Conservation (phyloP, 495 filamentous ascomycete species). For the Glarea lozoyensis region DNA sequence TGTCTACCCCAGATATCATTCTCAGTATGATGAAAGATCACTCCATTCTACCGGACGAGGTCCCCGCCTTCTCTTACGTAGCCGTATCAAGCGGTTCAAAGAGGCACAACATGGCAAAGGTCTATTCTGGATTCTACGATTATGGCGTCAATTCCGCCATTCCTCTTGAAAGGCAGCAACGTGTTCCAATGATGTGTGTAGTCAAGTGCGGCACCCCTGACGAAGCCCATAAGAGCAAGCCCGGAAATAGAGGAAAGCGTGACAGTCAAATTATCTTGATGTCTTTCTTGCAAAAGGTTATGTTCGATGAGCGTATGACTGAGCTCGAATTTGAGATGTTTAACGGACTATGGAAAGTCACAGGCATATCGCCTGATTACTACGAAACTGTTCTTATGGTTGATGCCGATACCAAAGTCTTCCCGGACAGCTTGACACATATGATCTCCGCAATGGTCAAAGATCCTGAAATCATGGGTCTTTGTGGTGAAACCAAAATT, state of each 20-base stretch:
- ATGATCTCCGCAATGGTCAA: conserved; percentile 99
- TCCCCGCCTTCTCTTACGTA: conserved; percentile 87
- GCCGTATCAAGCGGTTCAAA: conserved; percentile 94
- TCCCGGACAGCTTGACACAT: conserved; percentile 94
- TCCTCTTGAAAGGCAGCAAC: conserved; percentile 81
- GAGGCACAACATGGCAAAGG: conserved; percentile 98
- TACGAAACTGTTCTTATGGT: conserved; percentile 98
- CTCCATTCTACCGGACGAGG: conserved; percentile 65
- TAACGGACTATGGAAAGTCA: conserved; percentile 97
- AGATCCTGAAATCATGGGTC: conserved; percentile 97
- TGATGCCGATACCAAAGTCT: conserved; percentile 97
- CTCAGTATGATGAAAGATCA: conserved; percentile 93
- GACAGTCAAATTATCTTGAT: conserved; percentile 99
- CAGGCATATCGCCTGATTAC: conserved; percentile 94
- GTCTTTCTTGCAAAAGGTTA: conserved; percentile 99
- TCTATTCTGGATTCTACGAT: conserved; percentile 97
- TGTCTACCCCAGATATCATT: conserved; percentile 83
- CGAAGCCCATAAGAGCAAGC: conserved; percentile 70
- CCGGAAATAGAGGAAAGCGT: conserved; percentile 95
- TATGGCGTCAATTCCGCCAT: conserved; percentile 77
- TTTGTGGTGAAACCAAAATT: conserved; percentile 99
- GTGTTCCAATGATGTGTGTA: conserved; percentile 97
- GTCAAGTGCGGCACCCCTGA: conserved; percentile 94
- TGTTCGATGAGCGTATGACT: conserved; percentile 99
- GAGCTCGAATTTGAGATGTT: conserved; percentile 99